Evolutionary conservation across 2,329 filamentous ascomycete species (phyloP).

Genomic region (Cytospora piceae): DNA sequence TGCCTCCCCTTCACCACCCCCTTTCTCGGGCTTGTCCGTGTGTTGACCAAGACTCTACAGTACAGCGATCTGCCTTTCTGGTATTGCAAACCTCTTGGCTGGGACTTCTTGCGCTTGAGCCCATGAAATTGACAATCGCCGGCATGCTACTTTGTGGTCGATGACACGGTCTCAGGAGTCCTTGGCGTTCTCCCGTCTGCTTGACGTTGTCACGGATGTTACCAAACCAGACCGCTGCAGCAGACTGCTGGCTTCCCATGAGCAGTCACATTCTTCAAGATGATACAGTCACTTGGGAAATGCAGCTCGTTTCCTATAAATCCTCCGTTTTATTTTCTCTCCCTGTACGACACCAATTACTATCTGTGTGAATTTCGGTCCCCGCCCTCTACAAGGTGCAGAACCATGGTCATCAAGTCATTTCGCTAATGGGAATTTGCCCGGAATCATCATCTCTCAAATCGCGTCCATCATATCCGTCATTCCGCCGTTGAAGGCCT

Average conservation of each 20-base stretch:
- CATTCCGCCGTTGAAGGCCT: neutral
- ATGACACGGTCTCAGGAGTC: neutral
- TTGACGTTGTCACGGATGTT: neutral
- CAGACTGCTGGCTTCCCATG: neutral
- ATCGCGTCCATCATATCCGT: neutral
- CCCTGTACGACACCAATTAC: neutral
- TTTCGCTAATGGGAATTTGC: neutral
- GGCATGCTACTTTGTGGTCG: neutral
- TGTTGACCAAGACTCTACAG: neutral
- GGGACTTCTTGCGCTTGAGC: neutral
- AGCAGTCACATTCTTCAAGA: neutral
- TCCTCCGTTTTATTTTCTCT: slow-evolving; percentile 7
- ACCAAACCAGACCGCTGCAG: neutral
- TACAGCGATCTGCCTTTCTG: neutral
- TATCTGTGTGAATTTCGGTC: neutral
- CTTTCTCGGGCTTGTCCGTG: neutral
- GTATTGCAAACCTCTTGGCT: neutral
- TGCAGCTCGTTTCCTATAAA: neutral
- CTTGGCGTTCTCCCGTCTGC: neutral
- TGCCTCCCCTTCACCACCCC: neutral
- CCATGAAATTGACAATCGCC: neutral
- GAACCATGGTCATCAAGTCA: neutral
- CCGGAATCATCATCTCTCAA: neutral
- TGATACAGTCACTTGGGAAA: neutral
- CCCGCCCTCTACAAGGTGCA: slow-evolving; percentile 13